Evolutionary conservation across 768 basidiomycete genomes (phyloP).

Genomic region (Trametes cingulata): DNA sequence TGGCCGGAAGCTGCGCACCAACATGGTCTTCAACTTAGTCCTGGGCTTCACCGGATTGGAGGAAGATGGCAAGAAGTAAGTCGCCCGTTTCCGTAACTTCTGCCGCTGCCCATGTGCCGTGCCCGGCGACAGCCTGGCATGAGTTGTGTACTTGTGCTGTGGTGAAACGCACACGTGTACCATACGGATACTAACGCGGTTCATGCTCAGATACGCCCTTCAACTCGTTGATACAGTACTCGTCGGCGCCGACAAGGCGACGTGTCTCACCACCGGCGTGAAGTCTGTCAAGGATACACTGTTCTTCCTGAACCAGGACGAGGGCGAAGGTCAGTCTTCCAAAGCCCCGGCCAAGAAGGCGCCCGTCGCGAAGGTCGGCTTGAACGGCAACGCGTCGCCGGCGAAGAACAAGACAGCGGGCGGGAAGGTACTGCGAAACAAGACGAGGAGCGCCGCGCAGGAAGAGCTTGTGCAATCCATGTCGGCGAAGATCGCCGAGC

Average conservation of each 20-base stretch:
- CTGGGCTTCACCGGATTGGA: slow-evolving; percentile 89
- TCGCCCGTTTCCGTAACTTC: too few species aligned
- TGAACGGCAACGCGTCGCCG: slow-evolving; percentile 65
- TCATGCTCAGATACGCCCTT: slow-evolving; percentile 71
- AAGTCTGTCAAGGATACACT: slow-evolving; percentile 85
- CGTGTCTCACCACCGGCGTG: slow-evolving; percentile 79
- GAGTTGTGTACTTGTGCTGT: too few species aligned
- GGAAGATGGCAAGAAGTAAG: slow-evolving; percentile 74
- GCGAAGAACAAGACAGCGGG: slow-evolving; percentile 73
- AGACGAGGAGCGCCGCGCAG: slow-evolving; percentile 84
- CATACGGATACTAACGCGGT: not conserved
- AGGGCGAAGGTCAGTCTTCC: slow-evolving; percentile 53
- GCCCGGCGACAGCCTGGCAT: too few species aligned
- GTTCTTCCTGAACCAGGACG: slow-evolving; percentile 74
- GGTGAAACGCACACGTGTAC: too few species aligned
- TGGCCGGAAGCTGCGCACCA: slow-evolving; percentile 61
- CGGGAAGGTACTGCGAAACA: slow-evolving; percentile 86
- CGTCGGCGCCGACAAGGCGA: slow-evolving; percentile 63
- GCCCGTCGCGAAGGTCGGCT: slow-evolving; percentile 45
- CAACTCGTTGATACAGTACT: slow-evolving; percentile 89
- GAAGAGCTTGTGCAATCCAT: slow-evolving; percentile 82
- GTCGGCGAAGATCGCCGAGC: slow-evolving; percentile 77
- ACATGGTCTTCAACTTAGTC: slow-evolving; percentile 85
- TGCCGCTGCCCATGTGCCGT: too few species aligned
- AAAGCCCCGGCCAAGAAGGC: slow-evolving; percentile 57